A percentile compares a stretch with the other conserved stretches of the same genome.
Evolutionary conservation across 2,329 filamentous ascomycete genomes (phyloP).

Genomic region (Ophiognomonia clavigignenti-juglandacearum): DNA sequence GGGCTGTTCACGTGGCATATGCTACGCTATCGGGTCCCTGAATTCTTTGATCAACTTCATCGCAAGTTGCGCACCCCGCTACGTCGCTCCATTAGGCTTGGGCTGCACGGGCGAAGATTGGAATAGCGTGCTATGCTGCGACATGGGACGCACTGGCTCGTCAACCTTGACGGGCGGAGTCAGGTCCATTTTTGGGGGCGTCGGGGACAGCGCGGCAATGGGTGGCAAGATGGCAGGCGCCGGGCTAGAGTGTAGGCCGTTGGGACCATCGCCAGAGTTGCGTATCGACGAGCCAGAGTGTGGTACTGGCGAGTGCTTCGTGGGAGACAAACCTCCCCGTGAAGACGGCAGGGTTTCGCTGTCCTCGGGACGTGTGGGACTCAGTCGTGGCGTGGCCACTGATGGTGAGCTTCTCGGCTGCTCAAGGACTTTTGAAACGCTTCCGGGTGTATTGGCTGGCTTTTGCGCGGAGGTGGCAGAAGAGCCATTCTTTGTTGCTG

Average conservation of each 20-base stretch:
- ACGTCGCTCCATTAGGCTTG: not conserved
- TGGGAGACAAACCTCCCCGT: conserved; percentile 45
- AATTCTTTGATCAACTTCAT: not conserved
- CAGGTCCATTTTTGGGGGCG: conserved; percentile 50
- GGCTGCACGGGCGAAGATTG: conserved; percentile 5
- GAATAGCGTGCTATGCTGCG: conserved; percentile 4
- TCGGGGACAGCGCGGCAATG: conserved; percentile 51
- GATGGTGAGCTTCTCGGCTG: conserved; percentile 20
- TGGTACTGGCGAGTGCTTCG: conserved; percentile 43
- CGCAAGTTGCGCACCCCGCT: no score
- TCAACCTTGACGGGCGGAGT: conserved; percentile 56
- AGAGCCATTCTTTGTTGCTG: conserved; percentile 23
- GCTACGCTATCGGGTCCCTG: not conserved
- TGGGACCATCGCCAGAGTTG: conserved; percentile 20
- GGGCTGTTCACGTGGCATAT: not conserved
- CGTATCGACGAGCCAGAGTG: conserved; percentile 17
- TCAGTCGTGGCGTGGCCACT: conserved; percentile 16
- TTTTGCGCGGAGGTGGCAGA: conserved; percentile 16
- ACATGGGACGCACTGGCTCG: conserved; percentile 21
- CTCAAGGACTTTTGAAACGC: conserved; percentile 13
- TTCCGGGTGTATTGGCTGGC: conserved; percentile 11
- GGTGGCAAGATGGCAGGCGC: conserved; percentile 51
- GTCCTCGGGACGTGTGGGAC: conserved; percentile 22
- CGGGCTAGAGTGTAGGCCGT: conserved; percentile 24
- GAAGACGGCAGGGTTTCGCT: conserved; percentile 36